Base-by-base conservation (phyloP, 106 monocot species). In the Allium sativum region DNA sequence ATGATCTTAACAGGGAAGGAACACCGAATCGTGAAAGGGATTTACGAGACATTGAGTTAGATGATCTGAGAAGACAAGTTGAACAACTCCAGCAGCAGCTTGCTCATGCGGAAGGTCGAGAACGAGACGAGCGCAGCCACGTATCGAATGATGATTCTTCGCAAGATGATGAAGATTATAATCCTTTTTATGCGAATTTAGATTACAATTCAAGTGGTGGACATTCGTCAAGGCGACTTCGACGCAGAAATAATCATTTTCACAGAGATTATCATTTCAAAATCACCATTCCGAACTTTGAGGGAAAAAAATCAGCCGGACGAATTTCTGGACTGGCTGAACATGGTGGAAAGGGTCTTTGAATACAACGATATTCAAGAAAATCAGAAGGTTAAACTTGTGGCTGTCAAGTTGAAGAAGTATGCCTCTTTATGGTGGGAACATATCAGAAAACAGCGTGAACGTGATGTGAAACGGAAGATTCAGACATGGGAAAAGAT, bases 361-460 rank as follows among this genome's bases (percentile, higher is more conserved):
- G 70, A 65, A 13, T 65, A 48, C 20, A 51, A 58, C 18, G 57
- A 59, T 9, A 8, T 65, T 14, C 48, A 57, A 42, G 65, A 60
- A 15, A 42, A 70, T 43, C 6, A 60, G 11, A 64, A 65, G 45
- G 66, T 67, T 10, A 77, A 72, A 18, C 12, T 77, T 12, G 45
- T 72, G 20, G 10, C 53, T 8, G 15, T 72, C 43, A 67, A 61
- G 8, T 19, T 77, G 8, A 53, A 62, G 45, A 62, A 55, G 12
- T 58, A 46, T 59, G 53, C 53, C 8, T 71, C 44, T 48, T 47
- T 55, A 41, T 77, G 18, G 60, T 66, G 71, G 59, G 54, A 61
- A 40, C 57, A 69, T 44, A 6, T 65, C 0, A 68, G 68, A 22
- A 8, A 12, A 48, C 10, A 48, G 12, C 8, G 48, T 9, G 54